Evolutionary conservation across 352 stramenopile genomes (phyloP).

Genomic region (Globisporangium ultimum): DNA sequence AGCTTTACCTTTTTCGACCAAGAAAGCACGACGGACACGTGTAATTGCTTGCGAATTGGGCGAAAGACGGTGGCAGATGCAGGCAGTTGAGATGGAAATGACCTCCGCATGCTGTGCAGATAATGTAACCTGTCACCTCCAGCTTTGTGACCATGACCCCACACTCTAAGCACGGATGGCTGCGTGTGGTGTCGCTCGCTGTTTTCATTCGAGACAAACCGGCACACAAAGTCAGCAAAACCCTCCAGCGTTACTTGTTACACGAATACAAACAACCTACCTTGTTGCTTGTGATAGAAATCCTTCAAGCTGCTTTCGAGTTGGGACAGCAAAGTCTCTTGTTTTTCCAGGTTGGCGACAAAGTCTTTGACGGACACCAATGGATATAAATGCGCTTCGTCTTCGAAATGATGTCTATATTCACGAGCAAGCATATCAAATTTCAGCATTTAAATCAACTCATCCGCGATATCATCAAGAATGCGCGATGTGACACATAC

Average conservation of each 20-base stretch:
- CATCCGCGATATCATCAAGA: background rate
- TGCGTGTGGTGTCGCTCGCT: constrained; percentile 3
- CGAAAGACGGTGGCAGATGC: constrained; percentile 51
- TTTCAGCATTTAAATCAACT: background rate
- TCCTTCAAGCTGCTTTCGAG: constrained; percentile 24
- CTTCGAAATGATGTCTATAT: constrained; percentile 50
- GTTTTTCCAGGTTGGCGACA: constrained; percentile 20
- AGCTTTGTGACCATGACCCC: constrained; percentile 26
- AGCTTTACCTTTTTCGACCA: constrained; percentile 24
- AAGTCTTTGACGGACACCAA: constrained; percentile 41
- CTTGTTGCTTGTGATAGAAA: constrained; percentile 10
- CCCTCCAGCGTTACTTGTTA: background rate
- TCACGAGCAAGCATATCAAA: background rate
- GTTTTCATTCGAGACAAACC: background rate
- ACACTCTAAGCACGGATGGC: constrained; percentile 33
- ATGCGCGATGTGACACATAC: constrained; percentile 19
- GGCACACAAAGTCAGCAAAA: background rate
- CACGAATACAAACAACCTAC: background rate
- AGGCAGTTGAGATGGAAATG: constrained; percentile 57
- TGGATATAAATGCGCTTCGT: constrained; percentile 67
- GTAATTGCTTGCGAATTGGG: constrained; percentile 53
- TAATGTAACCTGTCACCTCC: constrained; percentile 34
- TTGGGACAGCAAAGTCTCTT: constrained; percentile 27
- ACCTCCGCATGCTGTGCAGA: constrained; percentile 37
- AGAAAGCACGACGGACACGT: constrained; percentile 66